These are phyloP conservation scores for Phytophthora europaea DNA, from an alignment of 352 stramenopile genomes.

Conservation along the genomic window DNA sequence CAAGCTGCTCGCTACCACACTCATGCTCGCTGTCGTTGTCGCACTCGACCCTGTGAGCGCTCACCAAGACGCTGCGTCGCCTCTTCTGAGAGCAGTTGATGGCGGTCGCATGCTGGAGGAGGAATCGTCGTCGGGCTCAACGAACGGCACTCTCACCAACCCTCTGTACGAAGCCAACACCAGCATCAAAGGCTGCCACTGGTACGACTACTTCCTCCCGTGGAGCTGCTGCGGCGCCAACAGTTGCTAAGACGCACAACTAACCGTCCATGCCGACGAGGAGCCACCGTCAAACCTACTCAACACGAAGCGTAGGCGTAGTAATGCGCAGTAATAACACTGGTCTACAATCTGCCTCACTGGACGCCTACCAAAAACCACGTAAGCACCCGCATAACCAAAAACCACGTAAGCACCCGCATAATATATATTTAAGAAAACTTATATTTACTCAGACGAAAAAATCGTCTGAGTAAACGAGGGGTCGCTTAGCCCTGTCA, in stretches of 20 bases:
- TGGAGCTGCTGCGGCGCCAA: conserved; percentile 39
- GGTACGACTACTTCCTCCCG: conserved; percentile 34
- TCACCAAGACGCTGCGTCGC: background rate
- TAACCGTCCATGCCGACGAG: background rate
- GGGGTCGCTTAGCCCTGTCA: no score
- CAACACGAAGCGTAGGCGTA: no score
- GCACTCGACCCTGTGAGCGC: conserved; percentile 14
- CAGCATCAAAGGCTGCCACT: conserved; percentile 31
- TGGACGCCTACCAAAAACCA: no score
- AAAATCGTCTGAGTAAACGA: no score
- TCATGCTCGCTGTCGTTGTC: conserved; percentile 14
- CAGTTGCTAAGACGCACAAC: conserved; percentile 17
- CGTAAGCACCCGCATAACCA: no score
- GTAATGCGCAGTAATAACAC: no score
- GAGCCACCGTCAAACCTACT: background rate
- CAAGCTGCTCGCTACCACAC: conserved; percentile 22
- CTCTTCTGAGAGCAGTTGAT: conserved; percentile 7
- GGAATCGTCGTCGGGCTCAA: background rate
- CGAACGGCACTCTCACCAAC: conserved; percentile 9
- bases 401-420: no score
- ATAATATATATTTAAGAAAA: no score
- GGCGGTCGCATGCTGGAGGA: conserved; percentile 15
- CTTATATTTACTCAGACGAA: no score
- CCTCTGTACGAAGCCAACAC: conserved; percentile 32
- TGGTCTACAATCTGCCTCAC: no score